A percentile compares a stretch with the other conserved stretches of the same genome.
Conservation (phyloP, 257 asterid species). For the Plantago elongata region DNA sequence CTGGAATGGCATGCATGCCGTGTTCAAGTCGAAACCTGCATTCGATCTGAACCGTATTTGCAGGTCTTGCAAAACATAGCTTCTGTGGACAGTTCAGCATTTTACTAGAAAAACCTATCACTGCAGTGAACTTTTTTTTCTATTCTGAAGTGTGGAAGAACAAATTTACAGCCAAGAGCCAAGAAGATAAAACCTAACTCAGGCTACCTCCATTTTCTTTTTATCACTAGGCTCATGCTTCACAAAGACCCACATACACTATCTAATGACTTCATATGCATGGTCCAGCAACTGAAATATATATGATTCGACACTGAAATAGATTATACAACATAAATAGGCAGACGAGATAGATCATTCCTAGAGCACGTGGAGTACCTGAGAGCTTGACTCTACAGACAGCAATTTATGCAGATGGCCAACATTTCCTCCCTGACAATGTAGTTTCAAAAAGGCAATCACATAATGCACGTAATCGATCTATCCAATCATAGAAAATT, state of each 20-base stretch:
- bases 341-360: too few relatives aligned
- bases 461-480: slow-evolving; percentile 12
- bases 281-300: slow-evolving; percentile 14
- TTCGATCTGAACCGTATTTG: too few relatives aligned
- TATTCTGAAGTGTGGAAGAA: not conserved
- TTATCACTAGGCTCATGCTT: not conserved
- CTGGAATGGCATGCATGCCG: not conserved
- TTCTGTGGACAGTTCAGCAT: too few relatives aligned
- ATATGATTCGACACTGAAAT: slow-evolving; percentile 12
- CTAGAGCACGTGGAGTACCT: slow-evolving; percentile 42
- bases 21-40: not conserved
- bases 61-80: too few relatives aligned
- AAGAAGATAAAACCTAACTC: not conserved
- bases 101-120: not conserved
- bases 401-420: slow-evolving; percentile 89
- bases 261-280: not conserved
- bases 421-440: slow-evolving; percentile 92
- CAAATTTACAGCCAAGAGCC: slow-evolving; percentile 1
- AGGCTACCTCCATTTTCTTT: not conserved
- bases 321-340: not conserved
- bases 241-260: not conserved
- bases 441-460: slow-evolving; percentile 19
- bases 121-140: not conserved
- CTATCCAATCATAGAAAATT: slow-evolving; percentile 21
- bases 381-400: slow-evolving; percentile 89